These are phyloP conservation scores for Lepraria neglecta DNA, from an alignment of 495 filamentous ascomycete species.

Conservation along the genomic window DNA sequence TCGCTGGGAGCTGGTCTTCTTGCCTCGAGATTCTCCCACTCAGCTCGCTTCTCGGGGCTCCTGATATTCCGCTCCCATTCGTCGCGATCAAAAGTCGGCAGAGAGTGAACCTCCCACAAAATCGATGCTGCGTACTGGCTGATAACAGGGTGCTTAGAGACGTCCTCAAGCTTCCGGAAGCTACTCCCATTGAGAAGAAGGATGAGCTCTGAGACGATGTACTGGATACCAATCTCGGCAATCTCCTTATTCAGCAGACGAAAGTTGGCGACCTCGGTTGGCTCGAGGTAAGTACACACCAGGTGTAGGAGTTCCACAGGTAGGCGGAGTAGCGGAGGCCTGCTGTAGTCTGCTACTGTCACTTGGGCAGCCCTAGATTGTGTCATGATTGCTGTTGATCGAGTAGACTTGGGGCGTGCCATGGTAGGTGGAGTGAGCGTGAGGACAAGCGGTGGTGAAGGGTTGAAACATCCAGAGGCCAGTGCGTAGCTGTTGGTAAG, in stretches of 20 bases:
- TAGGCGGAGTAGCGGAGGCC: not conserved
- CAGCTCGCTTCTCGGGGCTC: not conserved
- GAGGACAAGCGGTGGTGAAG: too few species aligned
- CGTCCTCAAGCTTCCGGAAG: not conserved
- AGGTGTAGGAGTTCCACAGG: constrained; percentile 3
- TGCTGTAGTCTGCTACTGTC: too few species aligned
- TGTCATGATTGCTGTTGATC: too few species aligned
- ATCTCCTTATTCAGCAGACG: not conserved
- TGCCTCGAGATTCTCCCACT: not conserved
- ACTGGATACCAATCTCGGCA: not conserved
- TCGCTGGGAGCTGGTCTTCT: not conserved
- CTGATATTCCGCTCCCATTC: not conserved
- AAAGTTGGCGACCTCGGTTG: not conserved
- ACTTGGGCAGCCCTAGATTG: too few species aligned
- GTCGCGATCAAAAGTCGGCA: not conserved
- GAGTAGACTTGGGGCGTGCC: too few species aligned
- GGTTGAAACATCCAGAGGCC: too few species aligned
- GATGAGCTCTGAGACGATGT: not conserved
- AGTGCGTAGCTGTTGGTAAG: too few species aligned
- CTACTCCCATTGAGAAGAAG: not conserved
- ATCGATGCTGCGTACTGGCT: not conserved
- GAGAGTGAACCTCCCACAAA: not conserved
- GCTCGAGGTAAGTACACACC: not conserved
- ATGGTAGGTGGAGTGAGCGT: too few species aligned
- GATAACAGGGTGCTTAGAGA: not conserved